Conservation (phyloP, 352 stramenopile species). For the Pythium graminicola region DNA sequence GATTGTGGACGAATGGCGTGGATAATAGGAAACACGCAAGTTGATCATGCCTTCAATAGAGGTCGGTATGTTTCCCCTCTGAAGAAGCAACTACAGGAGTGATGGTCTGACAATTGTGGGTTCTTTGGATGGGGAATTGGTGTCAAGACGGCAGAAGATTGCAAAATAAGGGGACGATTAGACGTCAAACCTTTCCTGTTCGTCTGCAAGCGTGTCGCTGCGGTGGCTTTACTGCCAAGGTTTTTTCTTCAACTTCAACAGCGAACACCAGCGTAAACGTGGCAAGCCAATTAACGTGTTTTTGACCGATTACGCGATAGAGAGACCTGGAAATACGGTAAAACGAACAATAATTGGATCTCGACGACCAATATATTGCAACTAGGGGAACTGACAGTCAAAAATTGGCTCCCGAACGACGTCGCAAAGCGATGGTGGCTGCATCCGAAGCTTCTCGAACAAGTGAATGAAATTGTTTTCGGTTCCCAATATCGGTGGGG, state of each 20-base stretch:
- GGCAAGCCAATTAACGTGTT: neutral
- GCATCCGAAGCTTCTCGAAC: constrained; percentile 21
- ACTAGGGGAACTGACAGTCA: neutral
- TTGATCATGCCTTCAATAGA: constrained; percentile 4
- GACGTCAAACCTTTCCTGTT: constrained; percentile 13
- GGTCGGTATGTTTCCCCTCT: neutral
- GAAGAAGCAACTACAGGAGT: neutral
- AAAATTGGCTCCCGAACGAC: constrained; percentile 15
- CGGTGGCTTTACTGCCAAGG: constrained; percentile 12
- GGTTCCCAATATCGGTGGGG: neutral
- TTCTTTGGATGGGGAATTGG: too few species aligned
- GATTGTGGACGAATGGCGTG: constrained; percentile 5
- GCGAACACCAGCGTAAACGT: neutral
- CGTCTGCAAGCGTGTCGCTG: neutral
- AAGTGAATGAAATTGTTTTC: constrained; percentile 19
- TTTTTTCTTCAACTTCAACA: constrained; percentile 26
- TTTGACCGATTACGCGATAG: constrained; percentile 10
- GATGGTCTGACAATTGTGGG: neutral
- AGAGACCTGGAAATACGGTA: neutral
- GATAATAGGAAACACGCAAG: constrained; percentile 1
- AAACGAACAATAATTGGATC: constrained; percentile 1
- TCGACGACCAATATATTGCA: constrained; percentile 7
- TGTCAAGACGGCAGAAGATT: constrained; percentile 1
- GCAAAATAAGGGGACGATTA: constrained; percentile 17
- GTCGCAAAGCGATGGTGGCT: constrained; percentile 17